Evolutionary conservation across 1,284 basidiomycete genomes (phyloP).

Genomic region (Ceratobasidium sp.): DNA sequence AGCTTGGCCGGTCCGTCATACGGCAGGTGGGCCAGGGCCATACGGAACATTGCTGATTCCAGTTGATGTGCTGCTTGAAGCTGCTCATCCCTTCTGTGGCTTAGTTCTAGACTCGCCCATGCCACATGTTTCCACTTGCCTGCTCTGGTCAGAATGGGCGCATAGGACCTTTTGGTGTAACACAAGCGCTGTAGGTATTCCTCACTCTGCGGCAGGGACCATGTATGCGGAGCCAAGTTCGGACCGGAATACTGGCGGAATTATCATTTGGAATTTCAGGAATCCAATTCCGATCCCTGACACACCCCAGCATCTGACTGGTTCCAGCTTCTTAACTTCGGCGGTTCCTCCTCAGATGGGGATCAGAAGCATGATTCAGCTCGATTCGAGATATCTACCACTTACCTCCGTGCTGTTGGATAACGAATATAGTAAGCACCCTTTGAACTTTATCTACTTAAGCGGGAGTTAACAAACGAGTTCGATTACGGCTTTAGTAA

Average conservation of each 20-base stretch:
- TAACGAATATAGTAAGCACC: conserved; percentile 7
- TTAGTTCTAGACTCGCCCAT: neutral
- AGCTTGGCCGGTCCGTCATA: neutral
- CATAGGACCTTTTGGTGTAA: neutral
- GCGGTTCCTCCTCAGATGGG: neutral
- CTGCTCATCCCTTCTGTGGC: neutral
- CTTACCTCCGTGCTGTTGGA: conserved; percentile 22
- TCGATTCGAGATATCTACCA: neutral
- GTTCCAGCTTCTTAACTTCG: neutral
- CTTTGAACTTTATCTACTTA: neutral
- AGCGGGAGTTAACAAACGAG: too few species aligned
- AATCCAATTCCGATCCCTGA: neutral
- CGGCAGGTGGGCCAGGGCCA: neutral
- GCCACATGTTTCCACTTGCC: neutral
- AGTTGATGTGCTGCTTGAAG: neutral
- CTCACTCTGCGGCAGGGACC: neutral
- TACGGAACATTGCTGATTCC: conserved; percentile 14
- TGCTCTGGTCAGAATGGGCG: conserved; percentile 14
- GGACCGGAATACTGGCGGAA: neutral
- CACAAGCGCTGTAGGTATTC: neutral
- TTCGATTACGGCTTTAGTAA: neutral
- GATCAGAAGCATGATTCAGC: neutral
- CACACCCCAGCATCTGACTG: neutral
- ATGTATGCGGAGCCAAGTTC: neutral
- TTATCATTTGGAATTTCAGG: neutral